These are phyloP conservation scores for Ilyonectria robusta DNA, from an alignment of 2,329 filamentous ascomycete genomes.

Conservation along the genomic window DNA sequence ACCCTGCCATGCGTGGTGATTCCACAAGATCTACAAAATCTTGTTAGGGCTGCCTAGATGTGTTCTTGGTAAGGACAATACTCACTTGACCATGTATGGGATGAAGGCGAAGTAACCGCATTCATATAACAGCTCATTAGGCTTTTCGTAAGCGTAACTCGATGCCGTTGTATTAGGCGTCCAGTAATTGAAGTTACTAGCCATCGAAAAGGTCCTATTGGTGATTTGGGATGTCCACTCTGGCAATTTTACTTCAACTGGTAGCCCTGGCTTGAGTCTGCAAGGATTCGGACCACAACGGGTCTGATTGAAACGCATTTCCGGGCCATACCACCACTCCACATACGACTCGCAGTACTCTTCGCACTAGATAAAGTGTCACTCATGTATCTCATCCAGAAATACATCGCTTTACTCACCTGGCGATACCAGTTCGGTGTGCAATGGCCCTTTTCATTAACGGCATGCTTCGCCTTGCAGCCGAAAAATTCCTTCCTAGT, in stretches of 20 bases:
- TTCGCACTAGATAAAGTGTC: constrained; percentile 3
- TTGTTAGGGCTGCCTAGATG: background rate
- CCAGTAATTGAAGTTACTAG: background rate
- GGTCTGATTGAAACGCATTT: constrained; percentile 8
- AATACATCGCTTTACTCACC: background rate
- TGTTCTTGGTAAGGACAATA: background rate
- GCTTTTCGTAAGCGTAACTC: background rate
- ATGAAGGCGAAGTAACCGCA: constrained; percentile 26
- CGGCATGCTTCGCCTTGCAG: no score
- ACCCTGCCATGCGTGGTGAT: background rate
- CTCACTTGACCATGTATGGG: constrained; percentile 11
- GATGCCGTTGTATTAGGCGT: constrained; percentile 2
- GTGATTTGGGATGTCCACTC: background rate
- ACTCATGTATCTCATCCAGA: background rate
- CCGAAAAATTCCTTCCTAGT: no score
- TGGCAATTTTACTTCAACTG: background rate
- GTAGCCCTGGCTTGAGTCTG: background rate
- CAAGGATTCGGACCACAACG: constrained; percentile 9
- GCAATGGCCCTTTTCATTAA: no score
- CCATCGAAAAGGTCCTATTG: background rate
- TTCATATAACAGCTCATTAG: background rate
- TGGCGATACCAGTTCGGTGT: background rate
- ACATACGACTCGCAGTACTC: constrained; percentile 14
- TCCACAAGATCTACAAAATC: constrained; percentile 1
- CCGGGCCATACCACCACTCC: constrained; percentile 15